Evolutionary conservation across 164 flowering plant species (phyloP).

Genomic region (Piper longum): DNA sequence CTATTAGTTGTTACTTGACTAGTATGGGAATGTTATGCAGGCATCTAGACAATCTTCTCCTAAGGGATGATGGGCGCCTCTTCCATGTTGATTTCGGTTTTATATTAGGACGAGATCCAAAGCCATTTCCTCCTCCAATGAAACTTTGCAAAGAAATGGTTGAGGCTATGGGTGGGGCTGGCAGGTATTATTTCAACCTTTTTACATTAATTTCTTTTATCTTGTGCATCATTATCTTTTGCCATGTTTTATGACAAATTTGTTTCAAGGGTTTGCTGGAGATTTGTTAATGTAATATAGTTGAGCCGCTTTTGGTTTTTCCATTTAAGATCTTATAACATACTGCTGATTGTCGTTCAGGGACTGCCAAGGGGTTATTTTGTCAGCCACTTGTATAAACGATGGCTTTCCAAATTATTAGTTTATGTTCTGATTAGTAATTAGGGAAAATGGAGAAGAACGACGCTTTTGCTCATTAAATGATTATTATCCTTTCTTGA

Average conservation of each 20-base stretch:
- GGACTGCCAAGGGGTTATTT: neutral
- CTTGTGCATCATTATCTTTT: too few species aligned
- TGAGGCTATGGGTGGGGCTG: conserved; percentile 99
- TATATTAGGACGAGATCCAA: conserved; percentile 92
- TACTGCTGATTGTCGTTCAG: neutral
- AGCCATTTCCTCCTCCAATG: conserved; percentile 99
- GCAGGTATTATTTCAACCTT: conserved; percentile 38
- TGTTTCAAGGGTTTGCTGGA: neutral
- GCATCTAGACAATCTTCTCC: conserved; percentile 95
- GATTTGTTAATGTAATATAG: neutral
- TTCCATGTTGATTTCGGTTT: conserved; percentile 99
- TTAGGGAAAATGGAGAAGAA: too few species aligned
- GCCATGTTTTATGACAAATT: neutral
- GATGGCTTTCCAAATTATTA: neutral
- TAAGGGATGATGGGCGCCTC: conserved; percentile 90
- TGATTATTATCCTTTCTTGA: neutral
- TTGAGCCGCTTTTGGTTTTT: neutral
- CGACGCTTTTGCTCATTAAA: neutral
- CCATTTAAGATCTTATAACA: neutral
- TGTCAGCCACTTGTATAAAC: neutral
- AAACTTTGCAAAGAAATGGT: conserved; percentile 99
- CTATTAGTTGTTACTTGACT: too few species aligned
- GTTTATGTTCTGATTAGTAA: too few species aligned
- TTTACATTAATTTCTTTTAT: neutral
- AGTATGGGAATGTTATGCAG: conserved; percentile 16